Evolutionary conservation across 1,284 basidiomycete genomes (phyloP).

Genomic region (Ustilago crameri): DNA sequence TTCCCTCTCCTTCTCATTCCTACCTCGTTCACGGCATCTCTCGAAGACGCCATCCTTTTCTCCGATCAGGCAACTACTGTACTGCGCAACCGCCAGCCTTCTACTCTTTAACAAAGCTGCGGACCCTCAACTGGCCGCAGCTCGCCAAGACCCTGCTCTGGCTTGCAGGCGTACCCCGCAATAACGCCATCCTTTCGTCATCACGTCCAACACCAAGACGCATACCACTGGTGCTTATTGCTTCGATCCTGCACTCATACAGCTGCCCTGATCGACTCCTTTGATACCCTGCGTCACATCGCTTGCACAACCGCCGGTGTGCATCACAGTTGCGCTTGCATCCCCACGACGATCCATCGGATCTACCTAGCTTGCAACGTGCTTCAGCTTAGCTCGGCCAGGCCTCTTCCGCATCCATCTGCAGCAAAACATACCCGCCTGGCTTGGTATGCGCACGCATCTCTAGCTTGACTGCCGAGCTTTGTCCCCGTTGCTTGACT

Average conservation of each 20-base stretch:
- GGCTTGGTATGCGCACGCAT: constrained; percentile 21
- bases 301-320: constrained; percentile 12
- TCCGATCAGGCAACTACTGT: not conserved
- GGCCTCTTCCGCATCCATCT: constrained; percentile 12
- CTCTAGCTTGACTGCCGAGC: constrained; percentile 21
- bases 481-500: constrained; percentile 7
- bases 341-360: not conserved
- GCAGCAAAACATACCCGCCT: not conserved
- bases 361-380: constrained; percentile 1
- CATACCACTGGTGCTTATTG: constrained; percentile 11
- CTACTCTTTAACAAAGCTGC: not conserved
- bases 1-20: not conserved
- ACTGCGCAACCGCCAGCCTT: not conserved
- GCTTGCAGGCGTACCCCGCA: constrained; percentile 10
- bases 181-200: constrained; percentile 47
- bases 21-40: not conserved
- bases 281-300: constrained; percentile 9
- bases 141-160: constrained; percentile 9
- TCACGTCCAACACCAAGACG: constrained; percentile 18
- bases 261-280: not conserved
- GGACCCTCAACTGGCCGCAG: constrained; percentile 23
- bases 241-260: not conserved
- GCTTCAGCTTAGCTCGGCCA: constrained; percentile 9
- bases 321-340: not conserved
- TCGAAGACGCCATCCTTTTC: no score